phyloP scores from a whole-genome alignment of 164 flowering plant genomes.

The Echeveria elegans region DNA sequence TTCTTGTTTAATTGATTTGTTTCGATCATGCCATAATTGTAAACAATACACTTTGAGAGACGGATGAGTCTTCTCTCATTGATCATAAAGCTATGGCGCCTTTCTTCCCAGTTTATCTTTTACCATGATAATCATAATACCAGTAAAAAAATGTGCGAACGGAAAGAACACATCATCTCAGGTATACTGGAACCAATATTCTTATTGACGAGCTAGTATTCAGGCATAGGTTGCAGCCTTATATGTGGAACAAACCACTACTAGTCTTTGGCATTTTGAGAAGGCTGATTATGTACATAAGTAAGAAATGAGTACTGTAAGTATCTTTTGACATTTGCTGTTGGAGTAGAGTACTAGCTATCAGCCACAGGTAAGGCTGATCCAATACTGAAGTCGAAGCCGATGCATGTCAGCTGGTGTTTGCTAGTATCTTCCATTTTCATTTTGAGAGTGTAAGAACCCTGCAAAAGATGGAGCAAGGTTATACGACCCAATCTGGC shows the following conservation, averaged over 20 bases:
- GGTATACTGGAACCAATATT: neutral
- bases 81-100: too few species aligned
- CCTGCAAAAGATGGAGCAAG: constrained; percentile 30
- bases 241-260: neutral
- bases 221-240: neutral
- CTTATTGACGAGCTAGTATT: neutral
- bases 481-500: neutral
- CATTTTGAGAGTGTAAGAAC: constrained; percentile 63
- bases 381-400: constrained; percentile 47
- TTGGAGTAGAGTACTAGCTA: constrained; percentile 10
- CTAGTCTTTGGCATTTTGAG: neutral
- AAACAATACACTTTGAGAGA: too few species aligned
- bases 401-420: constrained; percentile 58
- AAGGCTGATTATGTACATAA: neutral
- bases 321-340: neutral
- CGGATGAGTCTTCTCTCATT: too few species aligned
- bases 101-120: too few species aligned
- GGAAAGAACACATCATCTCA: too few species aligned
- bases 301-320: neutral
- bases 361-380: constrained; percentile 35
- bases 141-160: too few species aligned
- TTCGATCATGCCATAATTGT: too few species aligned
- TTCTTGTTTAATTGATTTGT: too few species aligned
- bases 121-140: too few species aligned
- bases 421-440: constrained; percentile 36